Evolutionary conservation across 192 early-diverging fungal species (phyloP).

Genomic region (Backusella australiensis): DNA sequence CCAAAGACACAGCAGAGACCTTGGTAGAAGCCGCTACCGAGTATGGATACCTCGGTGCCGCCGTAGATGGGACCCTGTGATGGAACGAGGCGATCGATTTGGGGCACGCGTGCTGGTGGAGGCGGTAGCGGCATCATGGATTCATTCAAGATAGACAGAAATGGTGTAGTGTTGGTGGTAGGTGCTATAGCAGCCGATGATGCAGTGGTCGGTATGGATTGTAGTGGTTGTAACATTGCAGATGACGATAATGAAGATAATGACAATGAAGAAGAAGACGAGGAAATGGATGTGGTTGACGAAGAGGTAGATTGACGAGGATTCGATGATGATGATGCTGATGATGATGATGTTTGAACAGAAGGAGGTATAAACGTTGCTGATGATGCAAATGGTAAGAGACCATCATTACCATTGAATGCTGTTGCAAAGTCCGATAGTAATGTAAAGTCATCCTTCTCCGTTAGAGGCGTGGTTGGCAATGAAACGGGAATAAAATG

Average conservation of each 20-base stretch:
- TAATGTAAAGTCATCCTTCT: constrained; percentile 16
- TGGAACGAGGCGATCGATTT: constrained; percentile 76
- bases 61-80: constrained; percentile 83
- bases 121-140: not conserved
- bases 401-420: not conserved
- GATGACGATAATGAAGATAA: constrained; percentile 29
- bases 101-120: constrained; percentile 25
- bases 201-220: constrained; percentile 24
- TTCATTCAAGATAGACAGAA: constrained; percentile 17
- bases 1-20: constrained; percentile 74
- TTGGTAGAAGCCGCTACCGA: constrained; percentile 80
- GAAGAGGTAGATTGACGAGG: constrained; percentile 9
- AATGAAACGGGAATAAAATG: constrained; percentile 12
- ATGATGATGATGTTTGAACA: not conserved
- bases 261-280: constrained; percentile 12
- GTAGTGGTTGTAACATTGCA: constrained; percentile 32
- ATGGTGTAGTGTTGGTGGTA: not conserved
- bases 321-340: not conserved
- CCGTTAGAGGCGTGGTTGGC: not conserved
- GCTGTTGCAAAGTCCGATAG: constrained; percentile 29
- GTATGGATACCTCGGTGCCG: constrained; percentile 80
- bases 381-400: not conserved
- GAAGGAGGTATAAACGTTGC: not conserved
- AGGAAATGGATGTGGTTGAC: constrained; percentile 6
- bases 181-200: constrained; percentile 4